Evolutionary conservation across 352 stramenopile genomes (phyloP).

Genomic region (Globisporangium lucens): DNA sequence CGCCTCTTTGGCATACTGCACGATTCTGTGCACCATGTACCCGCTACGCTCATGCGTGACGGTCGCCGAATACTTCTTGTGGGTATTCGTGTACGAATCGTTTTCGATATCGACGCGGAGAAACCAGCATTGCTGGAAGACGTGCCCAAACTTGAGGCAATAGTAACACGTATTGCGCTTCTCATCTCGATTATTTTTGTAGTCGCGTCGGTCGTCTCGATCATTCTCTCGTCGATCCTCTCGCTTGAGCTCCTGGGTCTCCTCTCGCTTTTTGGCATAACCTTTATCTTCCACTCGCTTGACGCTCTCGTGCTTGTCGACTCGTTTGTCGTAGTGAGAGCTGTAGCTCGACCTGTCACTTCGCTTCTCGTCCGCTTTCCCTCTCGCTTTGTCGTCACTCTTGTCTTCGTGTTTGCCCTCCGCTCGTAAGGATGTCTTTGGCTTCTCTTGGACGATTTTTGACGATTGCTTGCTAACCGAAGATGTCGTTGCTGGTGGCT

Average conservation of each 20-base stretch:
- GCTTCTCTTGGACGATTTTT: neutral
- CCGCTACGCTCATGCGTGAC: slow-evolving; percentile 29
- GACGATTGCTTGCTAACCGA: neutral
- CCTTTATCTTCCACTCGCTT: slow-evolving; percentile 17
- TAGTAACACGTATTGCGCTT: slow-evolving; percentile 36
- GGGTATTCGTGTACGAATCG: slow-evolving; percentile 19
- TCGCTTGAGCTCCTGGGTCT: slow-evolving; percentile 9
- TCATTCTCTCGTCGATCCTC: slow-evolving; percentile 17
- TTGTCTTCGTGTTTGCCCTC: slow-evolving; percentile 7
- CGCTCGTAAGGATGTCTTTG: neutral
- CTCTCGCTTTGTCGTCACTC: neutral
- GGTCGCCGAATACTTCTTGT: slow-evolving; percentile 39
- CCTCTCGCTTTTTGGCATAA: slow-evolving; percentile 5
- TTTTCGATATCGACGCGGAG: slow-evolving; percentile 40
- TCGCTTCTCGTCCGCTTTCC: neutral
- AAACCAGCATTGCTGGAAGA: slow-evolving; percentile 39
- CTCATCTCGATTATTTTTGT: slow-evolving; percentile 10
- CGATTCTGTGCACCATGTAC: slow-evolving; percentile 38
- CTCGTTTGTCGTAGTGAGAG: slow-evolving; percentile 1
- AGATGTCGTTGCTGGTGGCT: neutral
- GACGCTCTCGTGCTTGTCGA: slow-evolving; percentile 10
- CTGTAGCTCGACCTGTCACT: slow-evolving; percentile 3
- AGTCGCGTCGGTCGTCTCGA: slow-evolving; percentile 4
- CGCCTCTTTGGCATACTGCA: slow-evolving; percentile 34
- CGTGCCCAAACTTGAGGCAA: slow-evolving; percentile 38